Evolutionary conservation across 305 asterid species (phyloP), one percentile per base, ranked within the genome.

Genomic region (Fraxinus sp.): DNA sequence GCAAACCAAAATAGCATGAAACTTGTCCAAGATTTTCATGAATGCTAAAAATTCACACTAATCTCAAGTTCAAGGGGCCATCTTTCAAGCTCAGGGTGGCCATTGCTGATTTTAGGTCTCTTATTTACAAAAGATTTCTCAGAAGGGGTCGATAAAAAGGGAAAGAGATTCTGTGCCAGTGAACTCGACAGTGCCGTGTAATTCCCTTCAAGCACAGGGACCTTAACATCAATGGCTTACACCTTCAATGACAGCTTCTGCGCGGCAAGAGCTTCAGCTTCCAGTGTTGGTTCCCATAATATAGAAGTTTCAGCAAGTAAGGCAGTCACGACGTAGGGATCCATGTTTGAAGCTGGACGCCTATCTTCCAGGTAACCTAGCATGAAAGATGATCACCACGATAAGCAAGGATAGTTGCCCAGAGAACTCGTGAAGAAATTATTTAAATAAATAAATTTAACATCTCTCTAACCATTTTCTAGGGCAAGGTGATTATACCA

Each of bases 301-400:
- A 95, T n/a, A 33, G 99, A 94, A 82, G 94, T 88, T 85, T 94
- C 99, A 73, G 99, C 97, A 68, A 94, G 98, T 83, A 95, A 85
- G 68, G 92, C 82, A 0, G 97, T 95, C 88, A 95, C 99, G 0
- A 94, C 83, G 16, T 94, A 95, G n/a, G 99, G 99, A 77, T 95
- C 99, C 99, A 95, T 95, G 97, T 95, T 95, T 66, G 99, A 95
- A 70, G 99, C 99, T 16, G 98, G 99, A 35, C 99, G 98, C 79
- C 99, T 90, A 49, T 95, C 99, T 87, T 95, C 98, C 97, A 95
- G 86, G 85, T 94, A 95, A 85, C 99, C 99, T 95, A 86, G 78
- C 49, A 35, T 13, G 44, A 64, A 76, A 36, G 62, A 37, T 74
- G 16, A 20, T 14, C 62, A 71, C 81, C 81, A 41, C 1, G 78